Percentiles rank a stretch among this genome's conserved stretches.
Conservation (phyloP, 2,329 filamentous ascomycete species). For the Epichloe gansuensis region DNA sequence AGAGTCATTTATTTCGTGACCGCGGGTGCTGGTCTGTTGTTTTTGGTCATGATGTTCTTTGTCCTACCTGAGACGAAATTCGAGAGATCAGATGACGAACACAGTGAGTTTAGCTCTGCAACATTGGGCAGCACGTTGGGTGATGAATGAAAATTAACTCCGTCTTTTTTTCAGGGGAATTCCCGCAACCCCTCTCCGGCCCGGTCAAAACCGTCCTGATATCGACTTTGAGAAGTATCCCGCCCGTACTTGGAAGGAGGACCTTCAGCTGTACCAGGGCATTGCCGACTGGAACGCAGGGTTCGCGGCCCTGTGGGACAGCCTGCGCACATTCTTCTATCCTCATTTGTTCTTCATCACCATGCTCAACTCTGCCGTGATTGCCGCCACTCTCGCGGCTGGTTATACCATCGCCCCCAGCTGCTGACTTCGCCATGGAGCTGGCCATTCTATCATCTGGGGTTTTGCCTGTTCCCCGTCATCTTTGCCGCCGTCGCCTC, state of each 20-base stretch:
- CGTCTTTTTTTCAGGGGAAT: neutral
- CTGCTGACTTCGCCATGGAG: neutral
- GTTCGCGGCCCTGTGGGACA: neutral
- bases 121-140: too few species aligned
- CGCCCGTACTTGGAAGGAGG: neutral
- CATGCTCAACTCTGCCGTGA: slow-evolving; percentile 2
- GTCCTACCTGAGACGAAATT: slow-evolving; percentile 3
- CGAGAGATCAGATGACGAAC: neutral
- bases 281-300: neutral
- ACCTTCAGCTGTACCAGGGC: neutral
- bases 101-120: neutral
- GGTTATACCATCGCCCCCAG: slow-evolving; percentile 1
- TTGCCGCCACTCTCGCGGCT: neutral
- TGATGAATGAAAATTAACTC: too few species aligned
- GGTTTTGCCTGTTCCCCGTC: slow-evolving; percentile 2
- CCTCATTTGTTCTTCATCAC: slow-evolving; percentile 3
- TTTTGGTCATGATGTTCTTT: slow-evolving; percentile 1
- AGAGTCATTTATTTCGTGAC: slow-evolving; percentile 3
- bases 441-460: slow-evolving; percentile 1
- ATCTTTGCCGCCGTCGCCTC: neutral
- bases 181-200: neutral
- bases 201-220: neutral
- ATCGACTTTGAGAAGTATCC: neutral
- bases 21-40: neutral
- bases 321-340: slow-evolving; percentile 2